Evolutionary conservation across 148 eudicot species (phyloP), one percentile per base, ranked within the genome.

Genomic region (Bassia scoparia): DNA sequence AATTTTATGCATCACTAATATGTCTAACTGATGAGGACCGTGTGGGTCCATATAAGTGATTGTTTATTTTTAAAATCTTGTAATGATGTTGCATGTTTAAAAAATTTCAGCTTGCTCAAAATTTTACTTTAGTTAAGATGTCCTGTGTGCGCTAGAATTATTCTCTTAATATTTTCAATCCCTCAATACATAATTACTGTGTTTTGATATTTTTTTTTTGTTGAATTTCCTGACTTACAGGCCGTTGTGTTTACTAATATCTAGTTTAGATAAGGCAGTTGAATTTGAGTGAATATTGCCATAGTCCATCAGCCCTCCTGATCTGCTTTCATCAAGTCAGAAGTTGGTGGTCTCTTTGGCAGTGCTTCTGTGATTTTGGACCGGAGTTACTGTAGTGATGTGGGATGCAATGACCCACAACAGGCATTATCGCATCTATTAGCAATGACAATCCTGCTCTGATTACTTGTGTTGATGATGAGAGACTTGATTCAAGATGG

Each of bases 401-500:
- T 85, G 61, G 90, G 84, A 75, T 87, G 90, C 43, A 82, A 89
- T 34, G 89, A 87, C 52, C 87, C 94, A 35, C 85, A 85, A 85
- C 90, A 4, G 90, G 89, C 48, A 89, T 89, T 21, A 79, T 87
- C 75, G 89, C 94, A 64, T 85, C 87, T 61, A 84, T 89, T 68
- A 87, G 86, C 74, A 87, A 84, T 68, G 96, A 86, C 60, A 84
- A 83, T 61, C 87, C 89, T 61, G 89, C 91, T 61, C 86, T 87
- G 24, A 77, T 87, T 60, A 60, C 87, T 37, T 87, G 91, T 84
- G 89, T 89, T 80, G 96, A 89, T 79, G 96, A 89, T 66, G 91
- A 87, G 82, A 80, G 89, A 71, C 85, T 86, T 78, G 91, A 87
- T 89, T 77, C 85, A 87, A 80, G 96, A 89, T 75, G 96, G 96